These are phyloP conservation scores for Curvularia spicifera DNA, from an alignment of 2,329 filamentous ascomycete species.

Conservation along the genomic window DNA sequence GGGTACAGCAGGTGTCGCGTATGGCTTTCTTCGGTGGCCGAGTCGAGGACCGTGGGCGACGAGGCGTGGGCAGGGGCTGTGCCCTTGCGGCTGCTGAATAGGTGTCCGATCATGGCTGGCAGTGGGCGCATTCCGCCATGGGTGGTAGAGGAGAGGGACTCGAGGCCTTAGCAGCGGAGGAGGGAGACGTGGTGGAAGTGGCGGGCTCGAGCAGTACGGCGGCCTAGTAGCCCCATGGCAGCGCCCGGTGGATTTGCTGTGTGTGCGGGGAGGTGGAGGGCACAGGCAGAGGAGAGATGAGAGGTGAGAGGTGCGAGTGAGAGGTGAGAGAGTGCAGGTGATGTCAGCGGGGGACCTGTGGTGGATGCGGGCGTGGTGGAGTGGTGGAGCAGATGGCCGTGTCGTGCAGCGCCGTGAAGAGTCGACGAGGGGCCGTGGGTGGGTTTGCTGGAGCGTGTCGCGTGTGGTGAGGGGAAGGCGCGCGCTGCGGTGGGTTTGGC, in stretches of 20 bases:
- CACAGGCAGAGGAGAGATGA: too few relatives aligned
- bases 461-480: slow-evolving; percentile 2
- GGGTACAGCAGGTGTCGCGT: slow-evolving; percentile 52
- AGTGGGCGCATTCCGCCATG: slow-evolving; percentile 29
- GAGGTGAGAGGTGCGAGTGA: not conserved
- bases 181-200: slow-evolving; percentile 24
- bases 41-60: slow-evolving; percentile 43
- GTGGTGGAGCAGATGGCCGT: not conserved
- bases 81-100: slow-evolving; percentile 48
- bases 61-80: slow-evolving; percentile 29
- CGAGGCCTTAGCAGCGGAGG: slow-evolving; percentile 23
- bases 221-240: slow-evolving; percentile 41
- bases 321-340: not conserved
- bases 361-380: not conserved
- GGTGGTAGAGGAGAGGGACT: slow-evolving; percentile 9
- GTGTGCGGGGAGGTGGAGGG: too few relatives aligned
- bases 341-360: not conserved
- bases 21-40: slow-evolving; percentile 50
- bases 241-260: slow-evolving; percentile 2
- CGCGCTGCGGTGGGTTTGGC: not conserved
- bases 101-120: slow-evolving; percentile 48
- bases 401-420: not conserved
- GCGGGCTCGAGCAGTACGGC: slow-evolving; percentile 31
- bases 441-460: slow-evolving; percentile 3
- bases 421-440: not conserved